Evolutionary conservation across 2,329 filamentous ascomycete species (phyloP).

Genomic region (Xylaria sp.): DNA sequence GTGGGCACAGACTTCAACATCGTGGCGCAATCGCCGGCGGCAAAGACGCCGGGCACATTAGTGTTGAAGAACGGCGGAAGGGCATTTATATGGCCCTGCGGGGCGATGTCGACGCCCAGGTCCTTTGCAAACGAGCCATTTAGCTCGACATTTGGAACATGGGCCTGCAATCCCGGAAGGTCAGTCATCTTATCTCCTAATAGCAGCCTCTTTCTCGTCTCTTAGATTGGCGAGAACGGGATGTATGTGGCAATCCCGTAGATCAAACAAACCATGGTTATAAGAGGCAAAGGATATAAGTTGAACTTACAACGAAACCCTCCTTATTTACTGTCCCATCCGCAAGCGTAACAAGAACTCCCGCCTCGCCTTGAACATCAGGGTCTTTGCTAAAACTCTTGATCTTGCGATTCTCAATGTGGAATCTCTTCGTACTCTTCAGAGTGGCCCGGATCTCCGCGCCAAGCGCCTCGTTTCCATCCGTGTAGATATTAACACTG

Average conservation of each 20-base stretch:
- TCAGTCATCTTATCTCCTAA: slow-evolving; percentile 3
- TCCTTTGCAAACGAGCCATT: slow-evolving; percentile 57
- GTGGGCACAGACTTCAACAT: slow-evolving; percentile 43
- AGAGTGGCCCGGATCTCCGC: slow-evolving; percentile 45
- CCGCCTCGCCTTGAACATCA: slow-evolving; percentile 38
- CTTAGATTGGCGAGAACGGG: neutral
- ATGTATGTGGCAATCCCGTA: neutral
- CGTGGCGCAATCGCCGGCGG: slow-evolving; percentile 61
- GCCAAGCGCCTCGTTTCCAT: slow-evolving; percentile 54
- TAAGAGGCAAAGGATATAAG: neutral
- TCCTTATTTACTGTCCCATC: slow-evolving; percentile 54
- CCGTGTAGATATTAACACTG: slow-evolving; percentile 63
- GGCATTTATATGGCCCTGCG: slow-evolving; percentile 57
- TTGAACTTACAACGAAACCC: slow-evolving; percentile 52
- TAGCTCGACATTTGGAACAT: slow-evolving; percentile 53
- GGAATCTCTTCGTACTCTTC: slow-evolving; percentile 50
- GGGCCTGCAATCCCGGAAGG: slow-evolving; percentile 40
- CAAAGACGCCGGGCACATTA: slow-evolving; percentile 63
- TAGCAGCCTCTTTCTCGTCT: neutral
- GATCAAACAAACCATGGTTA: neutral
- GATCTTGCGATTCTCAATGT: slow-evolving; percentile 52
- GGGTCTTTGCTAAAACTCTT: slow-evolving; percentile 36
- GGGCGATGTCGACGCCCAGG: slow-evolving; percentile 56
- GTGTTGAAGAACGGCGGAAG: slow-evolving; percentile 61
- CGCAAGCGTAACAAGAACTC: slow-evolving; percentile 44